Conservation (phyloP, 1,284 basidiomycete species). For the Sporisorium scitamineum region DNA sequence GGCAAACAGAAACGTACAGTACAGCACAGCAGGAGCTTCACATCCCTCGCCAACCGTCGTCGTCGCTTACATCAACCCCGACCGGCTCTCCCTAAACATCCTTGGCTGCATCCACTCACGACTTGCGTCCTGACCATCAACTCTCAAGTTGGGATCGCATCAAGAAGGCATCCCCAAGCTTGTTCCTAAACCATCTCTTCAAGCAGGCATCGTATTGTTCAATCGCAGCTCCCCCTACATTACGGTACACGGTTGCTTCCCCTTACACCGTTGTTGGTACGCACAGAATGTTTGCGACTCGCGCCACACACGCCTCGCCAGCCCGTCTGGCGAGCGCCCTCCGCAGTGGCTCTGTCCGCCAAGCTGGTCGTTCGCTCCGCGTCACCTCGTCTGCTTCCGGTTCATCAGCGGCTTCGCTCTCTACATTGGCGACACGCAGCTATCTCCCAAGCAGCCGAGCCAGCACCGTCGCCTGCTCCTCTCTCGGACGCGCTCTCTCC, state of each 20-base stretch:
- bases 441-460: constrained; percentile 13
- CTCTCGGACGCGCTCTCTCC: constrained; percentile 34
- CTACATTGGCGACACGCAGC: constrained; percentile 22
- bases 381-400: constrained; percentile 21
- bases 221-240: not conserved
- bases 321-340: constrained; percentile 40
- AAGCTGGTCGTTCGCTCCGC: constrained; percentile 29
- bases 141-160: not conserved
- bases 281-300: constrained; percentile 38
- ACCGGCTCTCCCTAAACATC: not conserved
- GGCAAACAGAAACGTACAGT: not conserved
- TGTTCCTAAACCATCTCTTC: not conserved
- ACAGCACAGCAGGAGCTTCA: not conserved
- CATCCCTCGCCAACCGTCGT: not conserved
- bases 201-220: not conserved
- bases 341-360: constrained; percentile 14
- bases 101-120: not conserved
- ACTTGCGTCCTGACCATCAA: not conserved
- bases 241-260: not conserved
- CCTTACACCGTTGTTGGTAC: not conserved
- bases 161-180: not conserved
- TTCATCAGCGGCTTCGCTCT: constrained; percentile 24
- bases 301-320: constrained; percentile 39
- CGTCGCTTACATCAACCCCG: not conserved
- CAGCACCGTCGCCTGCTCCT: constrained; percentile 20